Evolutionary conservation across 495 filamentous ascomycete genomes (phyloP), one percentile per base, ranked within the genome.

Genomic region (Lophiostoma macrostomum): DNA sequence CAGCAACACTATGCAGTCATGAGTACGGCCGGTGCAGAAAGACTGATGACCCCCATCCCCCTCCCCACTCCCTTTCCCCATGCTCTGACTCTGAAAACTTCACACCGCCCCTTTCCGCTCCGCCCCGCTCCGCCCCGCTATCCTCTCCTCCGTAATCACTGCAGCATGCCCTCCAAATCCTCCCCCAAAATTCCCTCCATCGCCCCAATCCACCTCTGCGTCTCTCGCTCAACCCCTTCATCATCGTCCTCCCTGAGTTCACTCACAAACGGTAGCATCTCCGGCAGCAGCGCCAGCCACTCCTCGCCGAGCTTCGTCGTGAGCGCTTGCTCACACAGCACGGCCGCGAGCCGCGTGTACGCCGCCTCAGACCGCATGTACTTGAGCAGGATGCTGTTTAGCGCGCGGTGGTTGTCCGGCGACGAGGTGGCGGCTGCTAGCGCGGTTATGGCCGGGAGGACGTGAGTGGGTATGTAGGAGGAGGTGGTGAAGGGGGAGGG

Each of bases 231-330:
- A 31, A 98, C 91, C 20, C 69, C 74, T 70, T 96, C 91, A 57
- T 96, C 89, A 57, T 95, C 93, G 68, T 98, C 93, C 68, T 98
- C 94, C 74, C 93, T 86, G 56, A 94, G 64, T 70, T 98, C 93
- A 54, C 86, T 91, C 42, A 98, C 93, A 47, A 88, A 86, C 27
- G 93, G 93, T 59, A 97, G 72, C 83, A 96, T 95, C 77, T 98
- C 91, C 0, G 91, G 87, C 67, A 97, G 69, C 67, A 91, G 74
- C 1, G 80, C 77, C 52, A 97, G 69, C 94, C 94, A 97, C 58
- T 97, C 93, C 61, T 96, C 89, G 19, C 89, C 90, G 19, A 96
- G 69, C 46, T 80, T 74, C 44, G 82, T 78, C 18, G 90, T 91
- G 41, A 98, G 75, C 1, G 76, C 80, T 55, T 84, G 84, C 73